A percentile compares a stretch with the other conserved stretches of the same genome.
phyloP scores from a whole-genome alignment of 192 early-diverging fungal genomes.

The Spizellomyces punctatus region DNA sequence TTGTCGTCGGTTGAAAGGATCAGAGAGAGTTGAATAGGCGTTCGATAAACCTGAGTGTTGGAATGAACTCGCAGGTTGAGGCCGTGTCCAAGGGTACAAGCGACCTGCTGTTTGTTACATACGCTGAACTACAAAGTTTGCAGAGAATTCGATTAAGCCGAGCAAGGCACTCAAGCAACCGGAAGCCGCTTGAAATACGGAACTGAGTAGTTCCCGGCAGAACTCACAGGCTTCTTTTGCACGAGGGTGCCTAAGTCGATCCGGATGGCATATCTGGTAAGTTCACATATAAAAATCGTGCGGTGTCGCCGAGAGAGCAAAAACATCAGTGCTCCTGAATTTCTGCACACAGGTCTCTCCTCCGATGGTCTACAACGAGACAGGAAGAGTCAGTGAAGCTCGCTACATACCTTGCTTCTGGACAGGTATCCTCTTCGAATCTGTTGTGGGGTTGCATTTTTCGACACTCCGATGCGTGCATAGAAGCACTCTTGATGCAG shows the following conservation, averaged over 20 bases:
- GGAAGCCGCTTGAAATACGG: no score
- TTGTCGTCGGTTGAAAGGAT: constrained; percentile 21
- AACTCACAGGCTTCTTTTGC: constrained; percentile 43
- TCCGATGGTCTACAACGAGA: neutral
- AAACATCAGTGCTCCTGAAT: neutral
- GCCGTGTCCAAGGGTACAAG: neutral
- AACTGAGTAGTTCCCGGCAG: neutral
- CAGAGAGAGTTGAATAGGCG: constrained; percentile 33
- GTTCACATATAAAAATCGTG: no score
- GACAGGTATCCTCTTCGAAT: constrained; percentile 27
- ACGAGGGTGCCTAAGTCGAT: constrained; percentile 27
- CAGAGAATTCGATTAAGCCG: no score
- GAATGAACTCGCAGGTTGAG: constrained; percentile 10
- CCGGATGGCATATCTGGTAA: constrained; percentile 37
- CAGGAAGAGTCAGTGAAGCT: neutral
- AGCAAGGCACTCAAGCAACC: no score
- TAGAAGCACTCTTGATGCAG: constrained; percentile 28
- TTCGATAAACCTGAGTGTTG: neutral
- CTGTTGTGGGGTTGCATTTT: constrained; percentile 9
- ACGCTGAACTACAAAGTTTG: no score
- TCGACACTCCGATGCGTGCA: constrained; percentile 18
- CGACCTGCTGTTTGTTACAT: neutral
- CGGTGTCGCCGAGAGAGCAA: neutral
- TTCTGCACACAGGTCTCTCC: neutral
- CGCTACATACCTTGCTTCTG: constrained; percentile 27